These are phyloP conservation scores for Schizochytrium sp. DNA, from an alignment of 108 stramenopile genomes.

Conservation along the genomic window DNA sequence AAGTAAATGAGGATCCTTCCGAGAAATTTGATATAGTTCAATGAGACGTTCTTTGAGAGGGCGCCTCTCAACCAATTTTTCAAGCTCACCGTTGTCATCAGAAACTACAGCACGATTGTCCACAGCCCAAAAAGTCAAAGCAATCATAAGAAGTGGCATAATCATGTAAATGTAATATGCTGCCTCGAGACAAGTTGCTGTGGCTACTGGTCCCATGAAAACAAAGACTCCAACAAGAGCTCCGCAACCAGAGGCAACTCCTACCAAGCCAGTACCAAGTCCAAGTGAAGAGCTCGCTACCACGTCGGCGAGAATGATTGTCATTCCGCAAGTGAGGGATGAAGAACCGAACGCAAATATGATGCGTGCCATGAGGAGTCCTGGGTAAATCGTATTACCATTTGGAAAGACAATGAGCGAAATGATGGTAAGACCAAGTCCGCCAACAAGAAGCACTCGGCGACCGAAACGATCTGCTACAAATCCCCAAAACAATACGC, in stretches of 20 bases:
- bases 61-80: not conserved
- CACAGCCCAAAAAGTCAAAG: constrained; percentile 1
- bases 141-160: not conserved
- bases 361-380: not conserved
- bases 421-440: constrained; percentile 9
- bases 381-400: constrained; percentile 7
- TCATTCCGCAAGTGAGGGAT: constrained; percentile 17
- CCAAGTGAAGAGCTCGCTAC: not conserved
- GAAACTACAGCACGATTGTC: constrained; percentile 22
- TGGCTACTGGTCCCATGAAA: constrained; percentile 11
- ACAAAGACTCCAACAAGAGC: constrained; percentile 48
- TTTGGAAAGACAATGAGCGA: constrained; percentile 12
- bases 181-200: not conserved
- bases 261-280: not conserved
- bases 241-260: constrained; percentile 41
- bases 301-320: constrained; percentile 39
- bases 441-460: not conserved
- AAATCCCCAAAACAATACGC: not conserved
- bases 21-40: constrained; percentile 1
- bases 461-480: constrained; percentile 19
- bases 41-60: not conserved
- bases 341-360: not conserved
- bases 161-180: constrained; percentile 30
- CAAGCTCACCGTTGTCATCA: not conserved
- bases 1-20: constrained; percentile 18